Percentiles rank a stretch among this genome's conserved stretches.
Conservation (phyloP, 768 basidiomycete species). For the Kwoniella shandongensis region DNA sequence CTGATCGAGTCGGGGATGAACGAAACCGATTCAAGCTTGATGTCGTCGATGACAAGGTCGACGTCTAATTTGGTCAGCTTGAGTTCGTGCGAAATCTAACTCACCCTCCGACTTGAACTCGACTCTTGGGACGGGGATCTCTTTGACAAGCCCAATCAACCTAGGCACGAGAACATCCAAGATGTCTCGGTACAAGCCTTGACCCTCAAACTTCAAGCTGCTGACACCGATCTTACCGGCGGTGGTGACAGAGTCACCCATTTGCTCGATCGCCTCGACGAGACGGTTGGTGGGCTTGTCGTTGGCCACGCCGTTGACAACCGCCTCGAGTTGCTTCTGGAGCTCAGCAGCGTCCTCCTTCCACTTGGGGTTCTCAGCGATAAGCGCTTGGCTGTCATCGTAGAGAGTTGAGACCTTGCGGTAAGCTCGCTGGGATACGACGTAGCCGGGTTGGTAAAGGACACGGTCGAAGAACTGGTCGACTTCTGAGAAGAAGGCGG, state of each 20-base stretch:
- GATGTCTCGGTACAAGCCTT: conserved; percentile 54
- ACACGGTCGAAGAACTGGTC: conserved; percentile 51
- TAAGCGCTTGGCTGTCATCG: conserved; percentile 54
- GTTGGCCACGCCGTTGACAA: conserved; percentile 49
- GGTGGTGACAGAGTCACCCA: conserved; percentile 47
- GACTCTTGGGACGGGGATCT: conserved; percentile 55
- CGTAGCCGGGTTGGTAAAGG: conserved; percentile 54
- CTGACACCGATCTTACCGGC: conserved; percentile 53
- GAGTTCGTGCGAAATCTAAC: conserved; percentile 2
- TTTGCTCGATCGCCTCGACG: conserved; percentile 52
- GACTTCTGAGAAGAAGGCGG: conserved; percentile 52
- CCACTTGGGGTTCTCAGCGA: conserved; percentile 52
- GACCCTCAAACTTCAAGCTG: conserved; percentile 47
- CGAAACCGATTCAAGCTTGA: conserved; percentile 53
- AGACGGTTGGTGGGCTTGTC: conserved; percentile 52
- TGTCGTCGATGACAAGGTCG: conserved; percentile 54
- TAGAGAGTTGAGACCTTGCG: conserved; percentile 53
- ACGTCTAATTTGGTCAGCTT: conserved; percentile 32
- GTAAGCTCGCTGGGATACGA: conserved; percentile 52
- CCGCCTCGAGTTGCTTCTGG: conserved; percentile 51
- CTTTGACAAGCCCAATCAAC: conserved; percentile 53
- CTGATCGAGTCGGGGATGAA: conserved; percentile 56
- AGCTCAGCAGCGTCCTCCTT: conserved; percentile 48
- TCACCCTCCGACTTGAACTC: conserved; percentile 54
- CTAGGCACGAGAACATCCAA: conserved; percentile 54